Percentiles rank a stretch among this genome's conserved stretches.
phyloP scores from a whole-genome alignment of 1,139 yeast genomes.

The Suhomyces anneliseae region DNA sequence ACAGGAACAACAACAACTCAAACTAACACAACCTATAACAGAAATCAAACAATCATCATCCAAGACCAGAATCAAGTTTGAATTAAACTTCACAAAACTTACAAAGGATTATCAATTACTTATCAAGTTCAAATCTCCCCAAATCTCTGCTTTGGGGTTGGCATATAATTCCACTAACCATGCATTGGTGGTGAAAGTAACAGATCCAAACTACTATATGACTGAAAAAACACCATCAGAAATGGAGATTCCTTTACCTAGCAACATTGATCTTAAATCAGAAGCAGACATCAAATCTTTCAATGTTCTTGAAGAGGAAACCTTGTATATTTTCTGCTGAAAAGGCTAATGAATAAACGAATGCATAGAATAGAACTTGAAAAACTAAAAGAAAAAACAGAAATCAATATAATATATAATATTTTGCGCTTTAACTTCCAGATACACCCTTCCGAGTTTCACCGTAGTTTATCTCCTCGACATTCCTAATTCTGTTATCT shows the following conservation, averaged over 20 bases:
- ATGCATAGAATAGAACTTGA: not conserved
- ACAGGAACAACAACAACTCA: not conserved
- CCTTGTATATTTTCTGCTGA: conserved; percentile 6
- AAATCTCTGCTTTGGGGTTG: not conserved
- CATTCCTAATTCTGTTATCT: too few relatives aligned
- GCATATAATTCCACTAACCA: conserved; percentile 3
- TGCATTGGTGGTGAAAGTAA: conserved; percentile 1
- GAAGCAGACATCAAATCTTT: conserved; percentile 3
- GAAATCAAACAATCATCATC: not conserved
- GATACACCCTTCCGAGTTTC: too few relatives aligned
- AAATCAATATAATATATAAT: too few relatives aligned
- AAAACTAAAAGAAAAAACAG: too few relatives aligned
- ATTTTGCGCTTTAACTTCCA: too few relatives aligned
- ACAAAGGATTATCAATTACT: conserved; percentile 9
- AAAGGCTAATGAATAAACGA: not conserved
- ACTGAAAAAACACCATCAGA: conserved; percentile 3
- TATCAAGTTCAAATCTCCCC: conserved; percentile 12
- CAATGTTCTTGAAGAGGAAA: not conserved
- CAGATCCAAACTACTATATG: conserved; percentile 10
- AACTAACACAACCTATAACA: not conserved
- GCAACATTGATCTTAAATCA: not conserved
- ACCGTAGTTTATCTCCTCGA: too few relatives aligned
- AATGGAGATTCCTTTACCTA: conserved; percentile 18
- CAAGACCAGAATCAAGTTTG: conserved; percentile 3
- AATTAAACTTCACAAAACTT: conserved; percentile 11